Evolutionary conservation across 345 rosid species (phyloP).

Genomic region (Anacardium occidentale): DNA sequence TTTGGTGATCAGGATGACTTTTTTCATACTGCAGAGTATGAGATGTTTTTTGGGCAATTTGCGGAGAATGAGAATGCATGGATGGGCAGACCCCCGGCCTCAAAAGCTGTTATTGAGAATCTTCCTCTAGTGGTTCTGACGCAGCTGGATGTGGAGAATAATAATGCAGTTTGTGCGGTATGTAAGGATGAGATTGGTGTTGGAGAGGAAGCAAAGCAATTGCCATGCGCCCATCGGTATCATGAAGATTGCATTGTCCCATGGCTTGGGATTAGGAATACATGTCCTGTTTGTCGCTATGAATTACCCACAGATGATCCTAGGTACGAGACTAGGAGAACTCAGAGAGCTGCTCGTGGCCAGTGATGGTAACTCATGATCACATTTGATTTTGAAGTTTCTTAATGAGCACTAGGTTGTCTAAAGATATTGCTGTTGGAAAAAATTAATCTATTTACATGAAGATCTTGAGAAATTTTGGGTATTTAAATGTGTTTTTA

Average conservation of each 20-base stretch:
- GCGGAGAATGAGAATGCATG: conserved; percentile 58
- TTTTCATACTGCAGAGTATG: conserved; percentile 63
- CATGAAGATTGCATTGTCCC: conserved; percentile 88
- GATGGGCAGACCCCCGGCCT: conserved; percentile 69
- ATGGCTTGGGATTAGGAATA: conserved; percentile 83
- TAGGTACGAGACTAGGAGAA: conserved; percentile 61
- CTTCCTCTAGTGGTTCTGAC: conserved; percentile 56
- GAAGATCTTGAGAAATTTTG: conserved; percentile 21
- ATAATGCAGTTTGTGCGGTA: conserved; percentile 62
- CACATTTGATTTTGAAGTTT: conserved; percentile 25
- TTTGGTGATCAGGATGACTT: conserved; percentile 57
- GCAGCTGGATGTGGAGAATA: conserved; percentile 44
- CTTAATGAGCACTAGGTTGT: conserved; percentile 26
- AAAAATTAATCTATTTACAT: conserved; percentile 20
- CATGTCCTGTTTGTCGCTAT: conserved; percentile 87
- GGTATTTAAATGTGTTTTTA: conserved; percentile 19
- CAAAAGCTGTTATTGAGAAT: conserved; percentile 52
- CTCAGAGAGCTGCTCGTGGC: conserved; percentile 27
- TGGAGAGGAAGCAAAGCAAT: conserved; percentile 61
- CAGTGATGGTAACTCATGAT: conserved; percentile 31
- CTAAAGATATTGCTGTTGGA: conserved; percentile 29
- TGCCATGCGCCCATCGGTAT: conserved; percentile 79
- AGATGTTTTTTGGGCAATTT: conserved; percentile 74
- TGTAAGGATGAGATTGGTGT: conserved; percentile 72
- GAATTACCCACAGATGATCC: conserved; percentile 85